These are phyloP conservation scores for Microstroma glucosiphilum DNA, from an alignment of 1,284 basidiomycete species.

Conservation along the genomic window DNA sequence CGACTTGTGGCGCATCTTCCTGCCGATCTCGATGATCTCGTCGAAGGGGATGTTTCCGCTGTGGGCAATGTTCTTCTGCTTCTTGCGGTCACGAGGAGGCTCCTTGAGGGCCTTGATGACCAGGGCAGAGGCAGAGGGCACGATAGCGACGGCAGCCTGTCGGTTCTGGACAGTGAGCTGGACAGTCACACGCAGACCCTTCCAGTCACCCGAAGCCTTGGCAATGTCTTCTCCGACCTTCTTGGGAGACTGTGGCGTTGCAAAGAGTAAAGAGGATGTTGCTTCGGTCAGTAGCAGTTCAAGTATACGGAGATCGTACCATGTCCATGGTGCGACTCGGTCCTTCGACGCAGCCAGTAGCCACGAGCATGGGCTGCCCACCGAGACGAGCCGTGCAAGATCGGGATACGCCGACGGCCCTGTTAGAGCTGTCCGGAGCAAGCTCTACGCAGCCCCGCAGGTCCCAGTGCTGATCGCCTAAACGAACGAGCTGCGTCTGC, in stretches of 20 bases:
- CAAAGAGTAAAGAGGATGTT: neutral
- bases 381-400: no score
- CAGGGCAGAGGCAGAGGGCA: conserved; percentile 93
- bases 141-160: conserved; percentile 93
- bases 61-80: conserved; percentile 99
- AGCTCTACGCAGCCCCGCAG: no score
- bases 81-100: conserved; percentile 98
- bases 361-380: no score
- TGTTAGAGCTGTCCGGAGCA: no score
- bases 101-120: conserved; percentile 97
- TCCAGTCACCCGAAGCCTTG: conserved; percentile 97
- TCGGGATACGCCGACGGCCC: no score
- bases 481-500: no score
- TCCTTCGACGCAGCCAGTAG: no score
- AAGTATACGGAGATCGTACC: no score
- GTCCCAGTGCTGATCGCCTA: no score
- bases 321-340: no score
- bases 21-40: conserved; percentile 89
- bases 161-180: conserved; percentile 99
- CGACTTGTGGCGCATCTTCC: conserved; percentile 93
- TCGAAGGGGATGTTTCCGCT: conserved; percentile 88
- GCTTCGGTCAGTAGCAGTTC: neutral
- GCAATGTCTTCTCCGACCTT: conserved; percentile 99
- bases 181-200: conserved; percentile 98
- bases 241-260: conserved; percentile 76